Conservation (phyloP, 352 stramenopile genomes). For the Phytopythium vexans region DNA sequence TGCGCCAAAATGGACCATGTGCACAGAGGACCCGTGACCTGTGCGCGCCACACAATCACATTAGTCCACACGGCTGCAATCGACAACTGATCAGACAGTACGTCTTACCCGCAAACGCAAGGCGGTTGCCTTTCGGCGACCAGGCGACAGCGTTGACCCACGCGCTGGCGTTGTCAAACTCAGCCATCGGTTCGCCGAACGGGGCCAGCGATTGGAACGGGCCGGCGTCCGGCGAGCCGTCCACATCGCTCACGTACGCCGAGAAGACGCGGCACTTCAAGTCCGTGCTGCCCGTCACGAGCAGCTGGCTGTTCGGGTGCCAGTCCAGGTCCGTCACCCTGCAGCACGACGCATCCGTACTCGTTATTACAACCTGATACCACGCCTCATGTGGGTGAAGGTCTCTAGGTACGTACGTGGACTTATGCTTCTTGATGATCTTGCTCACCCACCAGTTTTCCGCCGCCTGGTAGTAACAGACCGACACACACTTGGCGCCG, state of each 20-base stretch:
- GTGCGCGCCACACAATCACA: neutral
- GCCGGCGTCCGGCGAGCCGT: constrained; percentile 58
- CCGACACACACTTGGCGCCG: constrained; percentile 91
- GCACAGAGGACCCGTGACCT: constrained; percentile 88
- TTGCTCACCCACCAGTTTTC: constrained; percentile 96
- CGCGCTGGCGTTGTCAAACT: constrained; percentile 86
- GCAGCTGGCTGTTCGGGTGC: constrained; percentile 91
- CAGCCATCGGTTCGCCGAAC: constrained; percentile 78
- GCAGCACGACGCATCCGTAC: neutral
- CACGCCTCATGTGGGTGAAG: too few relatives aligned
- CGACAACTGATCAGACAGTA: neutral
- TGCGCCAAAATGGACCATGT: constrained; percentile 85
- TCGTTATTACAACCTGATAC: too few relatives aligned
- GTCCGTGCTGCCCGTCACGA: constrained; percentile 91
- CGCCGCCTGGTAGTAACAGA: constrained; percentile 90
- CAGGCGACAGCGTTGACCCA: constrained; percentile 93
- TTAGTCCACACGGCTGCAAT: neutral
- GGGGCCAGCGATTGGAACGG: constrained; percentile 72
- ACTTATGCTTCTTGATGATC: constrained; percentile 97
- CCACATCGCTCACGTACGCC: constrained; percentile 84
- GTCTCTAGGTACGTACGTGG: constrained; percentile 66
- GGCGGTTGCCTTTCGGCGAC: constrained; percentile 84
- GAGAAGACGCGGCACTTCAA: constrained; percentile 93
- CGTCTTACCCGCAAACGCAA: constrained; percentile 77
- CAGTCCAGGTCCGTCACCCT: constrained; percentile 88